Evolutionary conservation across 192 early-diverging fungal genomes (phyloP), one percentile per base, ranked within the genome.

Genomic region (Linnemannia hyalina): DNA sequence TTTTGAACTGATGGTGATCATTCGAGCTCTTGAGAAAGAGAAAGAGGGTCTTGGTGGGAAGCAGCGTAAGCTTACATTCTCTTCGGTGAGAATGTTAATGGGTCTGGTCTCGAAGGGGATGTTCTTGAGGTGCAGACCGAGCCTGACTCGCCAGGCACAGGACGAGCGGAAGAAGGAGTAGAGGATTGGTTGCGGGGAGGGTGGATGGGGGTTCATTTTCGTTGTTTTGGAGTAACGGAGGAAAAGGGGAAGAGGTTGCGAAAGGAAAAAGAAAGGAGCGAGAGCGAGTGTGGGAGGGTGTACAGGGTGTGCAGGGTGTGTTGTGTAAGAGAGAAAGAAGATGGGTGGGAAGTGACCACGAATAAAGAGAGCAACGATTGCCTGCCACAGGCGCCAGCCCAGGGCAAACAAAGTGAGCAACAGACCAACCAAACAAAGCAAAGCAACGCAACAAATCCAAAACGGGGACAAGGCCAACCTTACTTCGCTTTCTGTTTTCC

Each of bases 111-210:
- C 93, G 80, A 95, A 96, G 4, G 87, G 78, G 57, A 98, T 92
- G 42, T 87, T 89, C 83, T 98, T 98, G 88, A 89, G 91, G 57
- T 88, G 81, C 15, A 99, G 92, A 18, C 90, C 93, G 41, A 96
- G 91, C 15, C 96, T 89, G 49, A 97, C 94, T 77, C 97, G 91
- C 83, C 92, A 96, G 4, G 93, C 86, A 73, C 91, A 93, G 44
- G 93, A 93, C 13, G 95, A 95, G 44, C 97, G 92, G 77, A 81
- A 97, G 90, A 95, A 97, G 10, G 90, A 81, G 80, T 96, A 96
- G 11, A 97, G 91, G 4, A 92, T 68, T n/a, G 93, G 91, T 16
- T n/a, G 70, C 29, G 70, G 20, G 26, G n/a, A 23, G 65, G 65
- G 22, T 26, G 71, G 42, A 16, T 72, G 70, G n/a, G 42, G 42